Evolutionary conservation across 2,329 filamentous ascomycete genomes (phyloP).

Genomic region (Ilyonectria destructans): DNA sequence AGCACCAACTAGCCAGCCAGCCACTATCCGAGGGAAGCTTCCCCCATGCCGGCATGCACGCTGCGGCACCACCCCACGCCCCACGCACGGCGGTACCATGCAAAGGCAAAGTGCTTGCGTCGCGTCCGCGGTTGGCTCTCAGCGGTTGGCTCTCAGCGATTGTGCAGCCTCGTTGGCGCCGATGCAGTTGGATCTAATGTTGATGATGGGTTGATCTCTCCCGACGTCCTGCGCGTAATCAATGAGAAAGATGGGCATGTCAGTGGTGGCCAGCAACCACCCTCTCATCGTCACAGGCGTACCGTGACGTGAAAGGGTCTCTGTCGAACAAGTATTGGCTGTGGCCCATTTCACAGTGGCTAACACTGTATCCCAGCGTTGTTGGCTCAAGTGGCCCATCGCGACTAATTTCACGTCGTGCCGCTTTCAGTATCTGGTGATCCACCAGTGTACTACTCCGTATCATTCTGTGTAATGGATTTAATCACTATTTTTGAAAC

Average conservation of each 20-base stretch:
- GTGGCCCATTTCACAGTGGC: conserved; percentile 9
- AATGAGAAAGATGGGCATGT: neutral
- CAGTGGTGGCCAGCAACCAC: neutral
- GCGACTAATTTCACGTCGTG: conserved; percentile 17
- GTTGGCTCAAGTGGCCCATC: neutral
- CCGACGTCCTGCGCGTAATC: neutral
- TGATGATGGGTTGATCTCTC: neutral
- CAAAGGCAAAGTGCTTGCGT: conserved; percentile 24
- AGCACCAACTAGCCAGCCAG: conserved; percentile 9
- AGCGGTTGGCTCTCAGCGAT: conserved; percentile 12
- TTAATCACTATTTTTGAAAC: neutral
- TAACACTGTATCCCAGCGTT: conserved; percentile 16
- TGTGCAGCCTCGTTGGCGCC: conserved; percentile 13
- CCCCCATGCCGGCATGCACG: conserved; percentile 31
- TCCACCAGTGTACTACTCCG: neutral
- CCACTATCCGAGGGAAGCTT: conserved; percentile 19
- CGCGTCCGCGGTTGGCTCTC: conserved; percentile 8
- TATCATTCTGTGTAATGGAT: neutral
- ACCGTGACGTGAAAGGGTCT: neutral
- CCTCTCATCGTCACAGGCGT: neutral
- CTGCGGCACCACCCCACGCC: conserved; percentile 38
- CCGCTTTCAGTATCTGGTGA: neutral
- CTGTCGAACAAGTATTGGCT: neutral
- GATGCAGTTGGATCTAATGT: neutral
- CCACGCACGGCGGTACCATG: conserved; percentile 32